phyloP scores from a whole-genome alignment of 306 rosid genomes.

The Fagus sylvatica region DNA sequence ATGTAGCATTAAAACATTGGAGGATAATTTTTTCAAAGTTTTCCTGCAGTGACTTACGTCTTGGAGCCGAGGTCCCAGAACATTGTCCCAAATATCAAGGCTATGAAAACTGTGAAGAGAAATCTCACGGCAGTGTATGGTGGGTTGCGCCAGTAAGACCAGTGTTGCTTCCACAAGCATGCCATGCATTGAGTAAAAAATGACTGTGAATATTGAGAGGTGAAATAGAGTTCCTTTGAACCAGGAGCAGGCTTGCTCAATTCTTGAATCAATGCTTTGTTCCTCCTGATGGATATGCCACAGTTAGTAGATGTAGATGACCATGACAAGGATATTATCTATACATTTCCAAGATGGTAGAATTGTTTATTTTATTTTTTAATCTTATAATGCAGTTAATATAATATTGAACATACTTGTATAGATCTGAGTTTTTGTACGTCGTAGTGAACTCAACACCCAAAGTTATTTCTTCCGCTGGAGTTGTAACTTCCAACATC shows the following conservation, averaged over 20 bases:
- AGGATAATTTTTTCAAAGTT: neutral
- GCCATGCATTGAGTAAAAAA: constrained; percentile 34
- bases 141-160: constrained; percentile 52
- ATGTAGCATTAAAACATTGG: neutral
- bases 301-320: neutral
- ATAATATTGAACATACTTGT: constrained; percentile 24
- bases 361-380: neutral
- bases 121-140: constrained; percentile 38
- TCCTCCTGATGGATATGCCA: constrained; percentile 34
- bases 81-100: constrained; percentile 43
- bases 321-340: neutral
- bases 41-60: constrained; percentile 15
- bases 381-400: neutral
- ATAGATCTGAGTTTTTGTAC: constrained; percentile 43
- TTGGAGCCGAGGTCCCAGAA: constrained; percentile 53
- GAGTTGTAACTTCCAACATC: constrained; percentile 53
- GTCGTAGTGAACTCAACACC: constrained; percentile 36
- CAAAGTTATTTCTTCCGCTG: constrained; percentile 44
- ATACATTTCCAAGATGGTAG: neutral
- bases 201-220: constrained; percentile 31
- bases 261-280: constrained; percentile 36
- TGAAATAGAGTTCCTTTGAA: constrained; percentile 37
- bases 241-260: constrained; percentile 36
- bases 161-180: constrained; percentile 50
- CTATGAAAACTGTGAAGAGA: constrained; percentile 28